Percentiles rank a stretch among this genome's conserved stretches.
Conservation (phyloP, 2,329 filamentous ascomycete genomes). For the Stagonosporopsis rhizophila region DNA sequence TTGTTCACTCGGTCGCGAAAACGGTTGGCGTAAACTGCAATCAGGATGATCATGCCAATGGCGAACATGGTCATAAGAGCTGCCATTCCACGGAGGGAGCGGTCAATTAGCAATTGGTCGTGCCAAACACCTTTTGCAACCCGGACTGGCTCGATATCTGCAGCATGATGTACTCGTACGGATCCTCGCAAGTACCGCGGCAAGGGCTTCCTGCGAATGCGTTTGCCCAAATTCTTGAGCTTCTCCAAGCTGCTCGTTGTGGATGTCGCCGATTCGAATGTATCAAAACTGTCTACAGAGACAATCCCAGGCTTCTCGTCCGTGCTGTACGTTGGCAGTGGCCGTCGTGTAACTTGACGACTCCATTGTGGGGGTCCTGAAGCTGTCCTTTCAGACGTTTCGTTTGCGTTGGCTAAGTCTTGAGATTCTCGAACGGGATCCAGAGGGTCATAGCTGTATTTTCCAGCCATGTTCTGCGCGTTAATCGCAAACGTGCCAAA, state of each 20-base stretch:
- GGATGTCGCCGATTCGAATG: slow-evolving; percentile 23
- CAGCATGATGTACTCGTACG: slow-evolving; percentile 26
- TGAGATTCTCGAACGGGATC: slow-evolving; percentile 21
- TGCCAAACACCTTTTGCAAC: slow-evolving; percentile 38
- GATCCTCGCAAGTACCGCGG: slow-evolving; percentile 24
- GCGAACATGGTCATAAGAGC: slow-evolving; percentile 27
- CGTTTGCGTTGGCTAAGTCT: slow-evolving; percentile 15
- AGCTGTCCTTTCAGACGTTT: not conserved
- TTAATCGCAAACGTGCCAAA: not conserved
- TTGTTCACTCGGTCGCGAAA: slow-evolving; percentile 27
- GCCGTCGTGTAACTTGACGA: slow-evolving; percentile 9
- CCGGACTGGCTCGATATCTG: slow-evolving; percentile 33
- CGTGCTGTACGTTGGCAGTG: slow-evolving; percentile 4
- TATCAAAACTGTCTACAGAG: slow-evolving; percentile 29
- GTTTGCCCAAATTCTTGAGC: slow-evolving; percentile 26
- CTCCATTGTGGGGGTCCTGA: not conserved
- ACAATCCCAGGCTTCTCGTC: slow-evolving; percentile 11
- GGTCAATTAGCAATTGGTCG: slow-evolving; percentile 40
- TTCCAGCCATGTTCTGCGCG: slow-evolving; percentile 8
- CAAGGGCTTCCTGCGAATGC: slow-evolving; percentile 30
- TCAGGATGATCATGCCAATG: slow-evolving; percentile 29
- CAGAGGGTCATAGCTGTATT: slow-evolving; percentile 27
- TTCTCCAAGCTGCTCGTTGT: slow-evolving; percentile 20
- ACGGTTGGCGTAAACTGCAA: slow-evolving; percentile 20
- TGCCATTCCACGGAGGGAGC: slow-evolving; percentile 37